Conservation (phyloP, 2,329 filamentous ascomycete genomes). For the Aspergillus vadensis region DNA sequence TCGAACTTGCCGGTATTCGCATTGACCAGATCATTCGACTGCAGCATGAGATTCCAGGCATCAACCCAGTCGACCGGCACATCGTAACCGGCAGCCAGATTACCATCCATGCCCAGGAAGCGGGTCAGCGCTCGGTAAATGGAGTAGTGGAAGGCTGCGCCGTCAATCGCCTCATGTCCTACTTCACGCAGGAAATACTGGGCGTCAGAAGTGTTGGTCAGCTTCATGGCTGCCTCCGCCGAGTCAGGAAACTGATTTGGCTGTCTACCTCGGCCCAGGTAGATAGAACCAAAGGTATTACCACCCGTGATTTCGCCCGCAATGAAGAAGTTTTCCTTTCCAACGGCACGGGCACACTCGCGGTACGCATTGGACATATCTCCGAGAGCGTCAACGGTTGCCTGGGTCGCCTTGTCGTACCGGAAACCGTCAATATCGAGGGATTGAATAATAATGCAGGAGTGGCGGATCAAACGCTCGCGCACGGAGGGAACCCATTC, state of each 20-base stretch:
- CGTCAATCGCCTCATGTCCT: constrained; percentile 57
- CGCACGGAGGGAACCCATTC: constrained; percentile 63
- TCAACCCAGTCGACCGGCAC: constrained; percentile 55
- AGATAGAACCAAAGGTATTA: constrained; percentile 61
- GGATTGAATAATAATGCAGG: constrained; percentile 61
- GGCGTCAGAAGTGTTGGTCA: constrained; percentile 47
- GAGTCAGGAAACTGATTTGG: constrained; percentile 53
- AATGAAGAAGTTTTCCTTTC: constrained; percentile 65
- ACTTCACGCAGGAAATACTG: constrained; percentile 55
- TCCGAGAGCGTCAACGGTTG: constrained; percentile 61
- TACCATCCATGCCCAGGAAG: constrained; percentile 61
- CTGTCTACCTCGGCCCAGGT: constrained; percentile 62
- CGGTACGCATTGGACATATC: constrained; percentile 60
- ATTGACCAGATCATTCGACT: constrained; percentile 61
- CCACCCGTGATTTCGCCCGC: constrained; percentile 65
- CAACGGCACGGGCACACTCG: constrained; percentile 55
- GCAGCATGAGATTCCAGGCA: constrained; percentile 57
- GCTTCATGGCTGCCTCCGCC: constrained; percentile 49
- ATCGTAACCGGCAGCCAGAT: constrained; percentile 55
- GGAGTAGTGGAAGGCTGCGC: constrained; percentile 63
- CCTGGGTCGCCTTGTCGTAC: constrained; percentile 66
- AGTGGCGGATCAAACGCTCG: constrained; percentile 60
- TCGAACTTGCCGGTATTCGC: constrained; percentile 62
- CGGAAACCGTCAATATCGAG: constrained; percentile 66
- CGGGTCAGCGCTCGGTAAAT: constrained; percentile 61